Base-by-base conservation (phyloP, 495 filamentous ascomycete species). In the Parathielavia appendiculata region DNA sequence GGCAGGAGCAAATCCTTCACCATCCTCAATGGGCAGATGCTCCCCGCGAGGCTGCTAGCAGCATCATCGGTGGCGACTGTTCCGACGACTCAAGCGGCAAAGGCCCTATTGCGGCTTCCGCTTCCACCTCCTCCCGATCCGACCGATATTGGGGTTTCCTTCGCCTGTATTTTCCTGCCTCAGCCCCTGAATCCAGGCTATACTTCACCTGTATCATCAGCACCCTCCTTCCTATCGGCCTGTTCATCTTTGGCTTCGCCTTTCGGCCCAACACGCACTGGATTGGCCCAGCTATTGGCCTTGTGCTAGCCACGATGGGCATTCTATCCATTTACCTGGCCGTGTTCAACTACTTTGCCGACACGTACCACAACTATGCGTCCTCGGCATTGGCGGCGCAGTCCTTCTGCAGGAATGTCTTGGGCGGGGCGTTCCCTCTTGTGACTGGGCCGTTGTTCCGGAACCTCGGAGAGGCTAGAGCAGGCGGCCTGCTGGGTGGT, bases 331-430 rank as follows among this genome's bases (percentile, higher is more conserved):
- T 97, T 45, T 97, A 96, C 66, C 77, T 97, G 8, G 89, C 92
- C 1, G 86, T 89, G 0, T 96, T 96, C 75, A 97, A 96, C 64
- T 96, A 96, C 62, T 79, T 96, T 14, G 91, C 91, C n/a, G 92
- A 96, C 70, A 87, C 82, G 2, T 97, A 96, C 69, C 86, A 90
- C 66, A 76, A 81, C 0, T 95, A 90, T 63, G 90, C 92, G 2
- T 89, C 84, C 54, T 93, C 88, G 10, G 92, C 92, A 3, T 76
- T 97, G 46, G 92, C 92, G 2, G 91, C 91, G 12, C 92, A 97
- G 72, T 86, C 82, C 6, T 92, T 90, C 64, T 83, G 85, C 62
- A 81, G 92, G 3, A 97, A 97, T 69, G 77, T 96, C 34, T 75
- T 97, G 0, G 91, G 86, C 38, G 92, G 90, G 4, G 73, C 85